Base-by-base conservation (phyloP, 148 eudicot genomes). In the Camellia sinensis region DNA sequence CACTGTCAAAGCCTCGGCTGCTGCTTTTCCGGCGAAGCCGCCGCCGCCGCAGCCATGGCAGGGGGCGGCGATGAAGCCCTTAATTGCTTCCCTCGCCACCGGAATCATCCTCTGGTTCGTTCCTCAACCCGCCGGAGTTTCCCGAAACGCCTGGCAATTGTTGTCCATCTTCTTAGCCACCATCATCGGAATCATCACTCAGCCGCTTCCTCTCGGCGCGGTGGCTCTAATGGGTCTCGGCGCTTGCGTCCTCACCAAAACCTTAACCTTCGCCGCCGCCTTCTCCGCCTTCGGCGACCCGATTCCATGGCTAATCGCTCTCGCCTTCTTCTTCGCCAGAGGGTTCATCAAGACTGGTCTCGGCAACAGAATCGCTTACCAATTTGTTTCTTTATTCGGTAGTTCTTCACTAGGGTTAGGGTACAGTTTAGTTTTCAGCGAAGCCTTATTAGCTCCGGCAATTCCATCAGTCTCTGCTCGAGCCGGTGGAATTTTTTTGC, bases 261-360 rank as follows among this genome's bases (percentile, higher is more conserved):
- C 99, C 11, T 87, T 96, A 0, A 83, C 99, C 0, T 96, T 96
- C 67, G 87, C 98, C 17, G 98, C 93, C 17, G 98, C 99, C 0
- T 94, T 96, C 80, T 96, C 98, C 21, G 99, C 99, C 4, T 93
- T 94, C 62, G 95, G 97, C 3, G 98, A 92, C 74, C 97, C 97
- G 0, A 93, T 95, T 37, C 97, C 97, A 0, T 95, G 99, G 99
- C 77, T 95, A 1, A 95, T 95, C 59, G 97, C 97, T 0, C 87
- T 95, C 9, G 97, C 99, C 0, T 95, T 95, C 90, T 95, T 95
- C 88, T 95, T 95, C 76, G 99, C 99, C 7, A 78, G 97, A 3
- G 99, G 99, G 3, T 96, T 96, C 75, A 91, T 96, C 57, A 96
- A 96, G 44, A 93, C 98, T 3, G 99, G 99, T 0, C 89, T 96